Percentiles rank a stretch among this genome's conserved stretches.
Conservation (phyloP, 1,139 yeast genomes). For the Hemisphaericaspora xylofermentans region DNA sequence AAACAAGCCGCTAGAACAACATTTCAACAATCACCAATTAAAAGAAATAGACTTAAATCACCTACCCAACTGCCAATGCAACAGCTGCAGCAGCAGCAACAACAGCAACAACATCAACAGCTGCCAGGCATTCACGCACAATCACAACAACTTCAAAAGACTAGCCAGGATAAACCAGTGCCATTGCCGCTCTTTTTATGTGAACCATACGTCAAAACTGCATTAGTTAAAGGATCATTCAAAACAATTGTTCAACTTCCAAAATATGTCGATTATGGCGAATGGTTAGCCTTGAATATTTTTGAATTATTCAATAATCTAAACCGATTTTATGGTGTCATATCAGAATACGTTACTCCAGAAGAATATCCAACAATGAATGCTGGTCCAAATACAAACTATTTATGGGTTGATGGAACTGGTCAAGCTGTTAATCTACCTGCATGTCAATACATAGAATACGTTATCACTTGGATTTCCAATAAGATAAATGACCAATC, state of each 20-base stretch:
- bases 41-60: conserved; percentile 21
- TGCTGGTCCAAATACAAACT: conserved; percentile 91
- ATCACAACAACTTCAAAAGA: conserved; percentile 1
- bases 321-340: conserved; percentile 83
- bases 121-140: not conserved
- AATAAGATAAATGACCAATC: conserved; percentile 85
- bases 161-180: conserved; percentile 7
- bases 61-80: conserved; percentile 18
- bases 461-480: conserved; percentile 87
- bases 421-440: conserved; percentile 83
- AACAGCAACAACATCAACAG: conserved; percentile 12
- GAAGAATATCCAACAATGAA: conserved; percentile 91
- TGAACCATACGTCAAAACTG: conserved; percentile 92
- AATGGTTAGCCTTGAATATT: conserved; percentile 92
- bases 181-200: conserved; percentile 68
- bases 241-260: conserved; percentile 94
- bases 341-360: conserved; percentile 85
- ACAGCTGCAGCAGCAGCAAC: conserved; percentile 19
- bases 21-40: conserved; percentile 31
- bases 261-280: conserved; percentile 88
- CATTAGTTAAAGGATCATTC: conserved; percentile 95
- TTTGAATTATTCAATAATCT: conserved; percentile 87
- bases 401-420: conserved; percentile 83
- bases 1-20: conserved; percentile 18
- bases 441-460: conserved; percentile 89